Evolutionary conservation across 2,329 filamentous ascomycete genomes (phyloP).

Genomic region (Emydomyces testavorans): DNA sequence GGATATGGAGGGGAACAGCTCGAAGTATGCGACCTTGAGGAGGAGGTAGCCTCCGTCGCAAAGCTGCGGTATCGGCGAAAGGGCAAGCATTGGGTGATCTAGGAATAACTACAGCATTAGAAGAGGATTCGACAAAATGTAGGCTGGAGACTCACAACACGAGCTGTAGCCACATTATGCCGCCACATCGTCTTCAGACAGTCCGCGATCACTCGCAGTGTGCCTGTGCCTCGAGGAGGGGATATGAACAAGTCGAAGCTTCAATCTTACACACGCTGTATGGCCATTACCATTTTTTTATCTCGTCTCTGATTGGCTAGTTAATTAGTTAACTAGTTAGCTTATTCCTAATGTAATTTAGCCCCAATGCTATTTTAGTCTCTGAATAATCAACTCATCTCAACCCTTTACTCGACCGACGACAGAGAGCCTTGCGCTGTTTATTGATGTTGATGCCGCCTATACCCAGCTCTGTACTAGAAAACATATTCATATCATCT

Average conservation of each 20-base stretch:
- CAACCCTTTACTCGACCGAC: too few relatives aligned
- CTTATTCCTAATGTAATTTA: too few relatives aligned
- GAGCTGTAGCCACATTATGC: slow-evolving; percentile 5
- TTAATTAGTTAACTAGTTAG: too few relatives aligned
- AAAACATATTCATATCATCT: background rate
- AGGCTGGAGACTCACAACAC: slow-evolving; percentile 1
- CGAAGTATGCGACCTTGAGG: background rate
- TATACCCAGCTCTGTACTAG: too few relatives aligned
- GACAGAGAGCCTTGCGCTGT: too few relatives aligned
- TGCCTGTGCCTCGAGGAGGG: background rate
- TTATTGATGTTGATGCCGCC: too few relatives aligned
- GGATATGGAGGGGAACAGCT: slow-evolving; percentile 64
- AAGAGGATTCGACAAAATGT: background rate
- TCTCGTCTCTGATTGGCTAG: slow-evolving; percentile 11
- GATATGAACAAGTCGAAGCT: background rate
- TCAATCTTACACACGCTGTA: slow-evolving; percentile 2
- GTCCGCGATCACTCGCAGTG: background rate
- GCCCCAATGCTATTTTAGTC: too few relatives aligned
- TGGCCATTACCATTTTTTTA: slow-evolving; percentile 11
- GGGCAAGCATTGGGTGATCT: slow-evolving; percentile 14
- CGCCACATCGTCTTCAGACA: slow-evolving; percentile 11
- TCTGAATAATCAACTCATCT: too few relatives aligned
- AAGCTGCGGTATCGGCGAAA: slow-evolving; percentile 13
- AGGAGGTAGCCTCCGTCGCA: slow-evolving; percentile 14
- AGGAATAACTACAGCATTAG: slow-evolving; percentile 1